Evolutionary conservation across 2,329 filamentous ascomycete species (phyloP).

Genomic region (Didymosphaeria variabile): DNA sequence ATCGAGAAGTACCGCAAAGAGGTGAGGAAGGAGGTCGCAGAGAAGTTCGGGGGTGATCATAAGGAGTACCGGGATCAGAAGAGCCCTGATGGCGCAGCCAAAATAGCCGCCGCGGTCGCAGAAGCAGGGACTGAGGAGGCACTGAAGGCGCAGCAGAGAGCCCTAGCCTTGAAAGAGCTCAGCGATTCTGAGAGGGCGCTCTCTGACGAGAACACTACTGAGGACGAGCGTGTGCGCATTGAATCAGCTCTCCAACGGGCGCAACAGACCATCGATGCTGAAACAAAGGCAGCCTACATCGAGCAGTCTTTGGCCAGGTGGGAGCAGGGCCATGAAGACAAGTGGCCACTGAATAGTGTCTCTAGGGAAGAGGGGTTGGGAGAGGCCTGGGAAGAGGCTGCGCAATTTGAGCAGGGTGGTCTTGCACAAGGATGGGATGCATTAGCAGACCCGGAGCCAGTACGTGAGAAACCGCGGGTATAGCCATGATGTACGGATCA

Average conservation of each 20-base stretch:
- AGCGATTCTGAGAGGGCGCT: slow-evolving; percentile 32
- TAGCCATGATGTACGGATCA: not conserved
- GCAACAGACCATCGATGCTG: slow-evolving; percentile 29
- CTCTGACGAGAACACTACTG: slow-evolving; percentile 23
- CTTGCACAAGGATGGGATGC: slow-evolving; percentile 3
- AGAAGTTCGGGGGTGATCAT: slow-evolving; percentile 21
- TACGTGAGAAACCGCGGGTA: not conserved
- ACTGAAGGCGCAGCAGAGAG: slow-evolving; percentile 21
- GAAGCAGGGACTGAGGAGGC: slow-evolving; percentile 26
- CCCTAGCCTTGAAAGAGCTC: slow-evolving; percentile 22
- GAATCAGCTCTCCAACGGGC: slow-evolving; percentile 33
- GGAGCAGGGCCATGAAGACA: slow-evolving; percentile 7
- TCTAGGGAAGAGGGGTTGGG: not conserved
- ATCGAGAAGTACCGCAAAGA: slow-evolving; percentile 28
- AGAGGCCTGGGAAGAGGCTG: not conserved
- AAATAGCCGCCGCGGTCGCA: slow-evolving; percentile 15
- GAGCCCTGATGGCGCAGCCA: slow-evolving; percentile 5
- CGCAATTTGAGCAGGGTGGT: not conserved
- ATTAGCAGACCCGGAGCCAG: not conserved
- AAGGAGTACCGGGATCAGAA: slow-evolving; percentile 23
- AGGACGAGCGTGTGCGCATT: slow-evolving; percentile 25
- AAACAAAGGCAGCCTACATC: slow-evolving; percentile 29
- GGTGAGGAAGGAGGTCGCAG: slow-evolving; percentile 23
- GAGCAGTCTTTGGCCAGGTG: slow-evolving; percentile 26
- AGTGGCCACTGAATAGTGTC: slow-evolving; percentile 3